Evolutionary conservation across 768 basidiomycete species (phyloP).

Genomic region (Rhodotorula graminis): DNA sequence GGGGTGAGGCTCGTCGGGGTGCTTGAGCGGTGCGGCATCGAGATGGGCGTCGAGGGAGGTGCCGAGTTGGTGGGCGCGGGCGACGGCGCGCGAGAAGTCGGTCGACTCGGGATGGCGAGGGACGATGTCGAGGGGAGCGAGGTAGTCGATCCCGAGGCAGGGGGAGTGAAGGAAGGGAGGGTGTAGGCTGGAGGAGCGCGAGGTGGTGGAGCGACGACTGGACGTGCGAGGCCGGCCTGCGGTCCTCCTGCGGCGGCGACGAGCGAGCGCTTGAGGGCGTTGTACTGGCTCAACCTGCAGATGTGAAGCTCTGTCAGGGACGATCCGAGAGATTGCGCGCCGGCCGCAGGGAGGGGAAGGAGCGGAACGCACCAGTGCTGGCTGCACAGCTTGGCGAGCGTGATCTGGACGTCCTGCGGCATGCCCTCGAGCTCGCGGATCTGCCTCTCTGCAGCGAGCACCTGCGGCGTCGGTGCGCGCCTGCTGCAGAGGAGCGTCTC

Average conservation of each 20-base stretch:
- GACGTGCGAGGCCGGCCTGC: neutral
- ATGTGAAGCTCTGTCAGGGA: too few species aligned
- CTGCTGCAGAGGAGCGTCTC: neutral
- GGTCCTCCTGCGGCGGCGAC: neutral
- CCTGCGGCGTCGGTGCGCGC: constrained; percentile 14
- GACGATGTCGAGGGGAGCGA: neutral
- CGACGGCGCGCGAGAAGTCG: neutral
- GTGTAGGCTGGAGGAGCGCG: neutral
- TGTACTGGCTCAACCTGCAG: constrained; percentile 33
- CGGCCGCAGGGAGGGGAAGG: too few species aligned
- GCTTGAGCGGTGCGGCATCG: neutral
- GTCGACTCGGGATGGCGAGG: neutral
- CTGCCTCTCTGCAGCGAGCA: constrained; percentile 18
- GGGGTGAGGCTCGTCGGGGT: constrained; percentile 14
- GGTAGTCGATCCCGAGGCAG: too few species aligned
- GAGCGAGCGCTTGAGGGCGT: constrained; percentile 28
- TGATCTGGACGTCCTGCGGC: neutral
- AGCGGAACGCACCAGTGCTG: constrained; percentile 23
- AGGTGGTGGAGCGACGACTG: neutral
- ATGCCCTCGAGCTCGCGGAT: constrained; percentile 5
- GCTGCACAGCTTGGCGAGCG: constrained; percentile 18
- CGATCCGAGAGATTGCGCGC: too few species aligned
- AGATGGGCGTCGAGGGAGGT: neutral
- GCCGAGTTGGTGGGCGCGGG: neutral
- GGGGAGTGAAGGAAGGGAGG: neutral